Evolutionary conservation across 345 rosid genomes (phyloP).

Genomic region (Hevea brasiliensis): DNA sequence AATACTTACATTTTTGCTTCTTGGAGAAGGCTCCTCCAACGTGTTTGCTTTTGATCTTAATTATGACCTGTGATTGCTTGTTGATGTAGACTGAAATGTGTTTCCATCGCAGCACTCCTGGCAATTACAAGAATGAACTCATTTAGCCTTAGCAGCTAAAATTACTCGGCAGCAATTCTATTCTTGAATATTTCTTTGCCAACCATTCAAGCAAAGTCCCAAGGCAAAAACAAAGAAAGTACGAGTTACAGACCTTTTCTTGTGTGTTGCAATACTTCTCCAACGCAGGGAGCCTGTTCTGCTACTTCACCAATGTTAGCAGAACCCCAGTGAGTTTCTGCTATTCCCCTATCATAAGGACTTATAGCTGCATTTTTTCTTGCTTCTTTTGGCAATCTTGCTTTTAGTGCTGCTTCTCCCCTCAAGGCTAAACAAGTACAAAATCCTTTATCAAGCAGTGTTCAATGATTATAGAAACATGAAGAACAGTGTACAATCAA

Average conservation of each 20-base stretch:
- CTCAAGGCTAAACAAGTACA: slow-evolving; percentile 56
- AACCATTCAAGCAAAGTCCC: neutral
- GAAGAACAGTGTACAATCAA: neutral
- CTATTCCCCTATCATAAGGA: slow-evolving; percentile 61
- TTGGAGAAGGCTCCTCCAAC: slow-evolving; percentile 92
- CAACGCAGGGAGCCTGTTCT: slow-evolving; percentile 51
- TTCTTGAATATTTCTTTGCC: neutral
- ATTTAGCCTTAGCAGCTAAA: neutral
- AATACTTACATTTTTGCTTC: slow-evolving; percentile 69
- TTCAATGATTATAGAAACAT: neutral
- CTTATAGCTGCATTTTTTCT: slow-evolving; percentile 81
- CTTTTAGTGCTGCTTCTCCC: slow-evolving; percentile 82
- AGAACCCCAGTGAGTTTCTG: slow-evolving; percentile 47
- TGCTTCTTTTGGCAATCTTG: slow-evolving; percentile 84
- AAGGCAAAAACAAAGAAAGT: neutral
- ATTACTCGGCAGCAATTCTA: neutral
- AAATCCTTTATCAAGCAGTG: neutral
- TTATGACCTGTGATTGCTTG: slow-evolving; percentile 78
- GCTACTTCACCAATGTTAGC: slow-evolving; percentile 37
- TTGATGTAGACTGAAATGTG: slow-evolving; percentile 58
- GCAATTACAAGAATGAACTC: slow-evolving; percentile 19
- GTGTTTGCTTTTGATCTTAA: slow-evolving; percentile 80
- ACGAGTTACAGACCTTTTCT: slow-evolving; percentile 50
- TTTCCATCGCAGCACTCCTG: slow-evolving; percentile 71
- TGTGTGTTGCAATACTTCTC: slow-evolving; percentile 71